Evolutionary conservation across 768 basidiomycete species (phyloP), one percentile per base, ranked within the genome.

Genomic region (Neoboletus brunneissimus): DNA sequence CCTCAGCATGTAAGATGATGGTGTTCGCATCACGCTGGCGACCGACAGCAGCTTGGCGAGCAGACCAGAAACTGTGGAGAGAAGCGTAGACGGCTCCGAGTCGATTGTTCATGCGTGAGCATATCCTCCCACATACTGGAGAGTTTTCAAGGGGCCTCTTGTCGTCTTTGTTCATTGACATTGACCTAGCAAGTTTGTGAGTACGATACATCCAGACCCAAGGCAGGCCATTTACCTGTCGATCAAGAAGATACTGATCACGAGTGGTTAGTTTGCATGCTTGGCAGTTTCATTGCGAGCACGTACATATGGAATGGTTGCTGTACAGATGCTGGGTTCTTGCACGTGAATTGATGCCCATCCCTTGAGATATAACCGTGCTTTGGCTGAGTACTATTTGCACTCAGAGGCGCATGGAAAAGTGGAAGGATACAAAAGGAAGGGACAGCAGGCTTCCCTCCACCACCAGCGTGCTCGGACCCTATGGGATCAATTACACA

Each of bases 291-390:
- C 3, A 12, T 7, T n/a, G 20, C 11, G 9, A 40, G 7, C 2
- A 75, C 82, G 23, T 67, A 85, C 82, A 87, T 80, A 61, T 86
- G 84, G 65, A 81, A 85, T 0, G 83, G 72, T 57, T 80, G 82
- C 12, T 77, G 77, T 58, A 74, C 56, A 12, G 76, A 63, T 8
- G 67, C 72, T 4, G 85, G 85, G 60, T 85, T 82, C 42, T 61
- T 75, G 65, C 84, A 86, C 1, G 58, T 48, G 59, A 82, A 87
- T 10, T 73, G 59, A 60, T 86, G 85, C 0, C 85, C 85, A 56
- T 86, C 84, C 15, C 65, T 68, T 20, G 84, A 84, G 22, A 81
- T 64, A 63, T 86, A 79, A 10, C 82, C 78, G 10, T 70, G 44
- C 10, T 66, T 73, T 1, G 59, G 53, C 4, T 61, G 65, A 10